A percentile compares a stretch with the other conserved stretches of the same genome.
phyloP scores from a whole-genome alignment of 495 filamentous ascomycete species.

The Bryoglossum gracile region DNA sequence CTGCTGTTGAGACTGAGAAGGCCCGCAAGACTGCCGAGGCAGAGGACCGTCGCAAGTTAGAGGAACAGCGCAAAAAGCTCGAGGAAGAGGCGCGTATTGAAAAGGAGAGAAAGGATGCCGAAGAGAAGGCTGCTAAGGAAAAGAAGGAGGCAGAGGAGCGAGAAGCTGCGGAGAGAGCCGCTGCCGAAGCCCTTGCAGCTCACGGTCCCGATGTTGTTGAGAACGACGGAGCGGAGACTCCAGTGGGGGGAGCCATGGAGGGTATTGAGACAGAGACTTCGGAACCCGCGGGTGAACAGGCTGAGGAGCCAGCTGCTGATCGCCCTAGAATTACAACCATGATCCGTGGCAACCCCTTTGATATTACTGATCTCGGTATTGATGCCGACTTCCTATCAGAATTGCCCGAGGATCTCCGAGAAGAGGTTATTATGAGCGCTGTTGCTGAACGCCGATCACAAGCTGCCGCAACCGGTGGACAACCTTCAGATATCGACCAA shows the following conservation, averaged over 20 bases:
- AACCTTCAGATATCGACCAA: slow-evolving; percentile 78
- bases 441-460: slow-evolving; percentile 74
- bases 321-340: slow-evolving; percentile 62
- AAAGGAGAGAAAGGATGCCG: slow-evolving; percentile 51
- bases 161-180: slow-evolving; percentile 43
- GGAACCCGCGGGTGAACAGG: slow-evolving; percentile 3
- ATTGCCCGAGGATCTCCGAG: slow-evolving; percentile 86
- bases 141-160: slow-evolving; percentile 52
- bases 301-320: slow-evolving; percentile 21
- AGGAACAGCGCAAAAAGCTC: slow-evolving; percentile 54
- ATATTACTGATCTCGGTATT: slow-evolving; percentile 91
- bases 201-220: slow-evolving; percentile 35
- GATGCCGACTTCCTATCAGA: slow-evolving; percentile 91
- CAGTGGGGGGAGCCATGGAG: slow-evolving; percentile 66
- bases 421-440: slow-evolving; percentile 89
- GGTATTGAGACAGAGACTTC: slow-evolving; percentile 47
- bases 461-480: slow-evolving; percentile 71
- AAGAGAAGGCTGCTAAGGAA: slow-evolving; percentile 48
- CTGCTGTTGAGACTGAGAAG: slow-evolving; percentile 71
- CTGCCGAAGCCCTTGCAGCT: slow-evolving; percentile 38
- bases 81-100: slow-evolving; percentile 47
- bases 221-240: slow-evolving; percentile 19
- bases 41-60: slow-evolving; percentile 53
- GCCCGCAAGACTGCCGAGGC: slow-evolving; percentile 52
- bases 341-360: slow-evolving; percentile 75